Evolutionary conservation across 2,329 filamentous ascomycete species (phyloP).

Genomic region (Penicillium sp.): DNA sequence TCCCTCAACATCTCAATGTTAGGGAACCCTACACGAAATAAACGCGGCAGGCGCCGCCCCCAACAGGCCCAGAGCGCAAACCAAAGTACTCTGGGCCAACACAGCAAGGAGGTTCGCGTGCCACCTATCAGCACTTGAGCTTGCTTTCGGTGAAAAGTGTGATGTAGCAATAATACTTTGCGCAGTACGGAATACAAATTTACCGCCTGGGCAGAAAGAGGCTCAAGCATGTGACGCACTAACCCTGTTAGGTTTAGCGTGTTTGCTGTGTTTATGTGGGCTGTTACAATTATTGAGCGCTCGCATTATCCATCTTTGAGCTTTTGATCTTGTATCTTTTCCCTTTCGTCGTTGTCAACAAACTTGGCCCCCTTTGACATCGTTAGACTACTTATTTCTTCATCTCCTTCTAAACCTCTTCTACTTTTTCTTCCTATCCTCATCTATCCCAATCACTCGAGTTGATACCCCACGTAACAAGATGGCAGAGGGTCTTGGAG

Average conservation of each 20-base stretch:
- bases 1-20: no score
- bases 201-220: conserved; percentile 3
- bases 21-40: no score
- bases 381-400: neutral
- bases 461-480: conserved; percentile 32
- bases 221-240: conserved; percentile 17
- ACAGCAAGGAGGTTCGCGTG: no score
- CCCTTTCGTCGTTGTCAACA: conserved; percentile 6
- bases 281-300: conserved; percentile 22
- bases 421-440: conserved; percentile 2
- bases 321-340: conserved; percentile 12
- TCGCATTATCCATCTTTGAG: conserved; percentile 21
- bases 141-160: no score
- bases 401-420: neutral
- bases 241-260: conserved; percentile 15
- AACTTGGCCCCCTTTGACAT: neutral
- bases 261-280: conserved; percentile 21
- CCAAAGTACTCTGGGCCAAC: no score
- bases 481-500: conserved; percentile 61
- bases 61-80: no score
- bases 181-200: no score
- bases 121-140: no score
- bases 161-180: no score
- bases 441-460: conserved; percentile 15
- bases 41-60: no score